A percentile compares a stretch with the other conserved stretches of the same genome.
Conservation (phyloP, 768 basidiomycete species). For the Cyclocybe aegerita region DNA sequence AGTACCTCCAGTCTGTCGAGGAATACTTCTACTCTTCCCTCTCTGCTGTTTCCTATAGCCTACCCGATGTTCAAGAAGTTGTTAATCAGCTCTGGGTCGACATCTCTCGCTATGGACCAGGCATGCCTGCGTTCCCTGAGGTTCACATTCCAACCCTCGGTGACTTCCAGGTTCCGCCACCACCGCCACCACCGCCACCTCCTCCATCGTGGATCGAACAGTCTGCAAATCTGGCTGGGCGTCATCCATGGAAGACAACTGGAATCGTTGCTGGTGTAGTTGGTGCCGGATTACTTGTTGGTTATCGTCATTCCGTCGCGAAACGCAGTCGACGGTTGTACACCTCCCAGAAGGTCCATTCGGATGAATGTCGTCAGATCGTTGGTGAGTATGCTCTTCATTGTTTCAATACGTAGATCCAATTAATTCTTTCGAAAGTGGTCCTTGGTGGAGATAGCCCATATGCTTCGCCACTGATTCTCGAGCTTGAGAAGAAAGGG, state of each 20-base stretch:
- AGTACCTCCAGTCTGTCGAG: conserved; percentile 66
- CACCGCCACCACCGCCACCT: conserved; percentile 61
- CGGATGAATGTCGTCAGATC: conserved; percentile 60
- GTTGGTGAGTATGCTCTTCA: conserved; percentile 49
- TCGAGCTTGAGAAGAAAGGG: conserved; percentile 73
- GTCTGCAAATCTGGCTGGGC: conserved; percentile 49
- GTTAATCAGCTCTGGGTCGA: conserved; percentile 74
- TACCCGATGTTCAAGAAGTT: conserved; percentile 65
- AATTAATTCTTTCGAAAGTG: conserved; percentile 40
- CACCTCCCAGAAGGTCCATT: conserved; percentile 45
- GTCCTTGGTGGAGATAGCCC: conserved; percentile 81
- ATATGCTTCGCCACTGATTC: conserved; percentile 67
- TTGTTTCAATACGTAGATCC: neutral
- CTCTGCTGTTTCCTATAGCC: conserved; percentile 53
- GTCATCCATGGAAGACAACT: conserved; percentile 62
- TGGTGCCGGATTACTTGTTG: conserved; percentile 60
- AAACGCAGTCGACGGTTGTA: conserved; percentile 32
- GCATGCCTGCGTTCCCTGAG: conserved; percentile 52
- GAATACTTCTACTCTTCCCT: conserved; percentile 58
- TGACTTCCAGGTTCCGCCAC: conserved; percentile 63
- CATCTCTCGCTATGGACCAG: conserved; percentile 78
- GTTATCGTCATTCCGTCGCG: conserved; percentile 44
- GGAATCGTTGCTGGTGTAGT: conserved; percentile 55
- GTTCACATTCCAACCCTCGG: conserved; percentile 63
- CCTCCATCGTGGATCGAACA: conserved; percentile 45